Conservation (phyloP, 1,284 basidiomycete species). For the Volvariella surrecta region DNA sequence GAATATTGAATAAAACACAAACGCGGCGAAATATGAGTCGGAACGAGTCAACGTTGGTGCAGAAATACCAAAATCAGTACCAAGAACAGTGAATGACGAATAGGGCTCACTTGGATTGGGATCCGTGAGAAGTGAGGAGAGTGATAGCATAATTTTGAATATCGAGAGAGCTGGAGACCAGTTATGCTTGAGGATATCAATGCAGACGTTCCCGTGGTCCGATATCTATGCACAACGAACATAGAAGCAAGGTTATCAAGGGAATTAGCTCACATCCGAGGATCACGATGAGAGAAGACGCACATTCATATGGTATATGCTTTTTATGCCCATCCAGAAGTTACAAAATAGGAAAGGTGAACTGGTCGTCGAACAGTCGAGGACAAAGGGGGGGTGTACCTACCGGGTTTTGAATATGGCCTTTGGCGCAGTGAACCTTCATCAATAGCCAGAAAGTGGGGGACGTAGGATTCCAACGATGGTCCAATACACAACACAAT, state of each 20-base stretch:
- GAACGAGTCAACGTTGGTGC: no score
- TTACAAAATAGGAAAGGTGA: no score
- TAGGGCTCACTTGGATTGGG: slow-evolving; percentile 67
- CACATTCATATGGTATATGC: slow-evolving; percentile 89
- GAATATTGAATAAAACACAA: background rate
- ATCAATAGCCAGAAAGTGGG: slow-evolving; percentile 3
- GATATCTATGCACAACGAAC: slow-evolving; percentile 52
- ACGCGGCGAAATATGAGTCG: background rate
- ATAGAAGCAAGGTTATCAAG: no score
- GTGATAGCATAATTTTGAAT: slow-evolving; percentile 85
- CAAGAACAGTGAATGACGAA: slow-evolving; percentile 2
- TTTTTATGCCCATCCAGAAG: no score
- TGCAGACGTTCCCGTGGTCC: slow-evolving; percentile 64
- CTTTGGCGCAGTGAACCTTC: slow-evolving; percentile 78
- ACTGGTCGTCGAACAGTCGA: background rate
- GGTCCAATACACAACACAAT: no score
- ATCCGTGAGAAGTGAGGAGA: slow-evolving; percentile 82
- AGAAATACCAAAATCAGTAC: slow-evolving; percentile 5
- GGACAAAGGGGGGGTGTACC: slow-evolving; percentile 12
- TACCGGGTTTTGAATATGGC: slow-evolving; percentile 71
- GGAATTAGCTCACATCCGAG: no score
- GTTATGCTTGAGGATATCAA: slow-evolving; percentile 80
- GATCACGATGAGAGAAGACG: background rate
- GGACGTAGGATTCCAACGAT: no score
- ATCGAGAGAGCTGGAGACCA: slow-evolving; percentile 89